phyloP scores from a whole-genome alignment of 2,329 filamentous ascomycete species.

The Periconia sp. region DNA sequence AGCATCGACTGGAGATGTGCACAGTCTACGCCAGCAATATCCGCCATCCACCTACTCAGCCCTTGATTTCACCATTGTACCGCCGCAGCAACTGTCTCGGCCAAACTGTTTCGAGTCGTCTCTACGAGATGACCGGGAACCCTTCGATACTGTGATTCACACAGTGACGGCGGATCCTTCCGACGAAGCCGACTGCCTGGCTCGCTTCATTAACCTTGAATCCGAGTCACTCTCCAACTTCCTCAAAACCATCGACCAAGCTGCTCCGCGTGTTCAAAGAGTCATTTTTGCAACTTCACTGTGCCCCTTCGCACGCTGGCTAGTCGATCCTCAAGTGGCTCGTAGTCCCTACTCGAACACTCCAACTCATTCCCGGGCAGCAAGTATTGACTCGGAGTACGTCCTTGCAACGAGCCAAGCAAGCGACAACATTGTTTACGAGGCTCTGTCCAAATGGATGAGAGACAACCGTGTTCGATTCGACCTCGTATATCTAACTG shows the following conservation, averaged over 20 bases:
- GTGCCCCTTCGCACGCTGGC: conserved; percentile 28
- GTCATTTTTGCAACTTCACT: conserved; percentile 28
- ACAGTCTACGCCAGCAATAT: conserved; percentile 19
- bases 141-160: conserved; percentile 31
- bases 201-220: conserved; percentile 26
- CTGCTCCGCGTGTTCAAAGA: conserved; percentile 18
- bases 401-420: conserved; percentile 28
- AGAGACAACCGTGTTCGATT: conserved; percentile 20
- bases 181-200: conserved; percentile 29
- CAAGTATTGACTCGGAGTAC: conserved; percentile 23
- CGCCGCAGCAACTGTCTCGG: conserved; percentile 11
- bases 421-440: conserved; percentile 27
- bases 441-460: conserved; percentile 23
- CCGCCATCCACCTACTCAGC: conserved; percentile 6
- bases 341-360: conserved; percentile 7
- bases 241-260: conserved; percentile 18
- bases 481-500: conserved; percentile 25
- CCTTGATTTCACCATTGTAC: conserved; percentile 25
- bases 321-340: conserved; percentile 18
- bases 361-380: conserved; percentile 9
- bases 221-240: conserved; percentile 22
- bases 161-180: conserved; percentile 19
- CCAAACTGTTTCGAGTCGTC: conserved; percentile 23
- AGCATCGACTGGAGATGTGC: conserved; percentile 19
- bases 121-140: conserved; percentile 14